phyloP scores from a whole-genome alignment of 768 basidiomycete genomes.

The Boletus barrowsii region DNA sequence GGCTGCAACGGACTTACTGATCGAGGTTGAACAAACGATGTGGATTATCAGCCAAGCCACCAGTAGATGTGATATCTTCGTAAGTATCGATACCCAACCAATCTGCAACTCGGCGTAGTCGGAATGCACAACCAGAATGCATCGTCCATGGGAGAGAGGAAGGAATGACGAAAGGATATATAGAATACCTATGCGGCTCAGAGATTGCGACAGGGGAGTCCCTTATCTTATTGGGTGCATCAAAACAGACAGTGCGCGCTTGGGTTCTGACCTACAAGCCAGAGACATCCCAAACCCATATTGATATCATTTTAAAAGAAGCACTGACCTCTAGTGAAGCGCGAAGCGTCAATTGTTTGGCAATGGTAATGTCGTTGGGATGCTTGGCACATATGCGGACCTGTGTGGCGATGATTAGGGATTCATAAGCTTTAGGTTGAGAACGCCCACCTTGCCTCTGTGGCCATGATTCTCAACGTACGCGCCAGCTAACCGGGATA shows the following conservation, averaged over 20 bases:
- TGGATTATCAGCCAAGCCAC: constrained; percentile 37
- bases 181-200: constrained; percentile 47
- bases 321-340: constrained; percentile 50
- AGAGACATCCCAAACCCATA: constrained; percentile 7
- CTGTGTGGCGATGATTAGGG: constrained; percentile 31
- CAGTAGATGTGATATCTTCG: constrained; percentile 36
- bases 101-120: constrained; percentile 60
- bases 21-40: constrained; percentile 33
- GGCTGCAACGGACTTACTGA: constrained; percentile 31
- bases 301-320: not conserved
- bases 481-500: constrained; percentile 68
- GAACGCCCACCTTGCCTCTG: constrained; percentile 42
- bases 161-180: constrained; percentile 63
- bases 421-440: not conserved
- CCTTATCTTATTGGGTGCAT: constrained; percentile 28
- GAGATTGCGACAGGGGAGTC: constrained; percentile 25
- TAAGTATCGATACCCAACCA: constrained; percentile 44
- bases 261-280: constrained; percentile 14
- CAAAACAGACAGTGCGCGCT: constrained; percentile 26
- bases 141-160: constrained; percentile 49
- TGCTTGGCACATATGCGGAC: constrained; percentile 54
- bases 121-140: constrained; percentile 44
- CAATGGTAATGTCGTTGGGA: constrained; percentile 36
- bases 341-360: constrained; percentile 52
- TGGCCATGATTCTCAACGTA: constrained; percentile 52